Evolutionary conservation across 1,284 basidiomycete species (phyloP).

Genomic region (Cutaneotrichosporon sp.): DNA sequence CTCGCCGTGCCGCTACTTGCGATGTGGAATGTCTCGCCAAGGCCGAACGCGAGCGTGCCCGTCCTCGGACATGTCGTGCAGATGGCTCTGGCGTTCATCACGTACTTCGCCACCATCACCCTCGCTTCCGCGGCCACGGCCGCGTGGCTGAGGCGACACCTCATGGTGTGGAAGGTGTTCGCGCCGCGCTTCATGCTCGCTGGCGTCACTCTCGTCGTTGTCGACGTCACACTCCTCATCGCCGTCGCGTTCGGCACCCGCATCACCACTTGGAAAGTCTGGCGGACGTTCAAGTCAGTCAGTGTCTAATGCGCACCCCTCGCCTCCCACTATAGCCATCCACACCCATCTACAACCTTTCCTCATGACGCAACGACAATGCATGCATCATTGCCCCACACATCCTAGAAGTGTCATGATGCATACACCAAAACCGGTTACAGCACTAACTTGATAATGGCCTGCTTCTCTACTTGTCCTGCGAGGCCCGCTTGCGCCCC

Average conservation of each 20-base stretch:
- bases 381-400: too few relatives aligned
- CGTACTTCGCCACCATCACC: constrained; percentile 65
- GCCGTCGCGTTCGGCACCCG: constrained; percentile 44
- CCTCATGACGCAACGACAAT: not conserved
- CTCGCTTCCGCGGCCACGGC: constrained; percentile 69
- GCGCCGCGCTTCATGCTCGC: constrained; percentile 87
- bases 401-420: too few relatives aligned
- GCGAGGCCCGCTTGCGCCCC: not conserved
- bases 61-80: constrained; percentile 49
- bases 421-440: too few relatives aligned
- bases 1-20: constrained; percentile 68
- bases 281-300: constrained; percentile 43
- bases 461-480: not conserved
- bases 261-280: constrained; percentile 44
- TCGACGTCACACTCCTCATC: constrained; percentile 50
- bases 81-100: constrained; percentile 60
- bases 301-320: constrained; percentile 17
- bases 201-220: constrained; percentile 51
- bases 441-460: too few relatives aligned
- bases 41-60: constrained; percentile 38
- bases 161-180: constrained; percentile 99
- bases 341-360: not conserved
- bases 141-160: constrained; percentile 72
- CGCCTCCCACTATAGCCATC: too few relatives aligned
- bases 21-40: constrained; percentile 80